Evolutionary conservation across 1,139 yeast genomes (phyloP), one percentile per base, ranked within the genome.

Genomic region (Hansenula sp.): DNA sequence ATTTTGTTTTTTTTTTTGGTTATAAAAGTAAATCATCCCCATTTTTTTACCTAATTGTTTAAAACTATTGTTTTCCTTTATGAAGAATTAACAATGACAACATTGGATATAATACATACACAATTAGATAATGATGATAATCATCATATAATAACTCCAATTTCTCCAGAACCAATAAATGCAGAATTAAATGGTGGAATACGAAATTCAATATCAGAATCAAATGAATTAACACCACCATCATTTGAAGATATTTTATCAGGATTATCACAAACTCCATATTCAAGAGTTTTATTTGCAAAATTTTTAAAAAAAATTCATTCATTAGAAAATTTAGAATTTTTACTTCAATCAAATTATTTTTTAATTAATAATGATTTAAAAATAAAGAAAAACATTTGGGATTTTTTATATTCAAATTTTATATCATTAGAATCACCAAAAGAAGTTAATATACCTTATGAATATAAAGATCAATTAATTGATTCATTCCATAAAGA

Each of bases 311-410:
- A 47, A 34, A 44, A 41, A 26, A 45, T 47, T 14, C 57, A 53
- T 34, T 52, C 52, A 37, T 45, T 53, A 20, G 57, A 53, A 39
- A 53, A 53, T 42, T 32, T 53, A 24, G 57, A 53, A 36, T 53
- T 53, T 36, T 43, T 53, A 21, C 44, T 51, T 22, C 38, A 41
- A n/a, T 48, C 56, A 14, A 44, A 51, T 17, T 44, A 43, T 27
- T 47, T 40, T 29, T 36, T 51, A 33, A 34, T 24, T 22, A 35
- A 17, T 28, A 4, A 12, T 13, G n/a, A 29, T n/a, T 6, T 13
- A 19, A 26, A 40, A 17, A 48, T 46, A 32, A 36, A 29, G n/a
- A n/a, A 14, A 6, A 47, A 41, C 25, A 34, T 47, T 3, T 53
- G 57, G 57, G 37, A 42, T 17, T 42, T 40, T 36, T 44, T 53